Conservation (phyloP, 371 early-diverging fungal genomes). For the Syncephalastrum racemosum region DNA sequence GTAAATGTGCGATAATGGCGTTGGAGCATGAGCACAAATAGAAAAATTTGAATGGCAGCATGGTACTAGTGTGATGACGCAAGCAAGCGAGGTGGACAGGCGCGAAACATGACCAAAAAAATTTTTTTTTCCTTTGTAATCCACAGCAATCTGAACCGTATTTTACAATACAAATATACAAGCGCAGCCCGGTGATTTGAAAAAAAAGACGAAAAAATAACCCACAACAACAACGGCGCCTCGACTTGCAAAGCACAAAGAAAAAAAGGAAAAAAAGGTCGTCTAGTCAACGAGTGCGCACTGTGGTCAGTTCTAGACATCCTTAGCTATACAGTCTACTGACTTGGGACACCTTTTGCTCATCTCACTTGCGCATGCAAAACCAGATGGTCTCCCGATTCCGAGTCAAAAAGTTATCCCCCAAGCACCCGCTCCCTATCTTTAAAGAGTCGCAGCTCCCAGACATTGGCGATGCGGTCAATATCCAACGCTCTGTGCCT, state of each 20-base stretch:
- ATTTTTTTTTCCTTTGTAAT: background rate
- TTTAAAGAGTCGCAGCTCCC: slow-evolving; percentile 78
- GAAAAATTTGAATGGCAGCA: too few species aligned
- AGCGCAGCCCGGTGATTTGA: background rate
- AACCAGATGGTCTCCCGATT: slow-evolving; percentile 68
- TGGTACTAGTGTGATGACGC: too few species aligned
- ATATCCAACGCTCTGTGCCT: slow-evolving; percentile 71
- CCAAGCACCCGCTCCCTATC: slow-evolving; percentile 80
- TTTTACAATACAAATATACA: slow-evolving; percentile 11
- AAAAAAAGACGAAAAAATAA: slow-evolving; percentile 10
- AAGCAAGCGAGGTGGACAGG: too few species aligned
- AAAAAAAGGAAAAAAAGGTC: slow-evolving; percentile 14
- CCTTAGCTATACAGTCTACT: slow-evolving; percentile 1
- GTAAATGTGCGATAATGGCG: too few species aligned
- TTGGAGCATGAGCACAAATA: too few species aligned
- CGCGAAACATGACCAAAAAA: slow-evolving; percentile 9
- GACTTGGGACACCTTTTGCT: slow-evolving; percentile 3
- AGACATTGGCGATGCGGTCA: slow-evolving; percentile 81
- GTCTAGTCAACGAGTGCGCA: slow-evolving; percentile 5
- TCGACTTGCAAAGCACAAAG: slow-evolving; percentile 10
- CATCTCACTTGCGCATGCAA: slow-evolving; percentile 16
- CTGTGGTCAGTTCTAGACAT: slow-evolving; percentile 16
- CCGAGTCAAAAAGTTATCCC: slow-evolving; percentile 89
- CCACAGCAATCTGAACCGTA: too few species aligned
- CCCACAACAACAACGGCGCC: slow-evolving; percentile 5